Base-by-base conservation (phyloP, 1,139 yeast genomes). In the Geotrichum aggregatum region DNA sequence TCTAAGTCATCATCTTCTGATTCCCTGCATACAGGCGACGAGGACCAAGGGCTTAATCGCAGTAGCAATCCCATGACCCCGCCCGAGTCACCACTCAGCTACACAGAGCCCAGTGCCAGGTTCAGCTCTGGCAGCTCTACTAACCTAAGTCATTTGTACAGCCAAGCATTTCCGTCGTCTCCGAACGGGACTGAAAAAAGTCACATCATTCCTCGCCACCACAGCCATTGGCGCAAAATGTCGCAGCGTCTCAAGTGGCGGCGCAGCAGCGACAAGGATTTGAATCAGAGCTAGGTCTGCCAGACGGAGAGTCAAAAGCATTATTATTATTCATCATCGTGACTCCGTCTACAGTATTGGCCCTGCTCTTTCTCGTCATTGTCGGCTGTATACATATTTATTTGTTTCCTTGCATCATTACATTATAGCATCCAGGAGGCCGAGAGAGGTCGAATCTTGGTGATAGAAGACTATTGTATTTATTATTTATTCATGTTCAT, bases 161-260 rank as follows among this genome's bases (percentile, higher is more conserved):
- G 8, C 28, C 28, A 24, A 34, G 36, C 36, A 34, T 16, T 34
- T 18, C 36, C 36, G 16, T 13, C 40, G 18, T 16, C 38, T 14
- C 30, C 34, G n/a, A 22, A 14, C 11, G 24, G 19, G 22, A 24
- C 14, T 26, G 21, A 18, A 10, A 8, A 34, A 4, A 14, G 42
- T 26, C 14, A 10, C 11, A 38, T 13, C 16, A 31, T 35, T 31
- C 30, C 52, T 6, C 21, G 42, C 1, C 46, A 44, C 31, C 47
- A 44, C 33, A 50, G 49, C 36, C 53, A 53, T 41, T 53, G 56
- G 56, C 48, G 54, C 31, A 53, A 53, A 39, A 50, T 53, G 56
- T 53, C 56, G 13, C 51, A 53, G 36, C 51, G 52, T 6, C 50
- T 53, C 8, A 53, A 53, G 44, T 53, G 56, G 56, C 47, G 50